Conservation (phyloP, 202 grass and related monocot genomes). For the Brachypodium distachyon region DNA sequence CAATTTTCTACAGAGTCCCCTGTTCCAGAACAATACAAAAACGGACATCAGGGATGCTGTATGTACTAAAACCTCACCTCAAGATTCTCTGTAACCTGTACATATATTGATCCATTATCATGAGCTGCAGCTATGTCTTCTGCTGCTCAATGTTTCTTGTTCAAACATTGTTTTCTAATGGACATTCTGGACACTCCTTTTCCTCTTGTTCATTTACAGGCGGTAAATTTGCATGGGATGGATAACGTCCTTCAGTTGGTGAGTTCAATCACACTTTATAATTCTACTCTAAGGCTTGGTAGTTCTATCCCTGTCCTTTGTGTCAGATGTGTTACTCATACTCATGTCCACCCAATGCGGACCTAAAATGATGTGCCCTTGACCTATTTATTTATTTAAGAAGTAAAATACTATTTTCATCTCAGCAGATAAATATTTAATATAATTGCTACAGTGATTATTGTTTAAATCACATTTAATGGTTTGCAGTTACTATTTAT, state of each 20-base stretch:
- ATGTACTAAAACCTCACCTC: slow-evolving; percentile 6
- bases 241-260: slow-evolving; percentile 67
- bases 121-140: slow-evolving; percentile 2
- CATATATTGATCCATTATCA: not conserved
- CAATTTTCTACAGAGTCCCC: slow-evolving; percentile 66
- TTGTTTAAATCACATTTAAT: not conserved
- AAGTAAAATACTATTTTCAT: not conserved
- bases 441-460: not conserved
- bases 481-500: too few relatives aligned
- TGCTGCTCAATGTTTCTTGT: not conserved
- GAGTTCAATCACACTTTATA: slow-evolving; percentile 29
- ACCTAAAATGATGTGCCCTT: not conserved
- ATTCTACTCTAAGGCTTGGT: not conserved
- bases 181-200: not conserved
- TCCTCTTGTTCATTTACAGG: slow-evolving; percentile 29
- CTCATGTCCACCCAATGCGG: not conserved
- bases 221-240: slow-evolving; percentile 37
- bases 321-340: not conserved
- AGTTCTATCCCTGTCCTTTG: not conserved
- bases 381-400: not conserved
- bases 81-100: not conserved
- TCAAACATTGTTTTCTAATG: not conserved
- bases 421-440: not conserved
- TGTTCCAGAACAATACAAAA: slow-evolving; percentile 47
- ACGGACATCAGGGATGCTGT: slow-evolving; percentile 37